Conservation (phyloP, 805 yeast genomes). For the Candida fluviatilis region DNA sequence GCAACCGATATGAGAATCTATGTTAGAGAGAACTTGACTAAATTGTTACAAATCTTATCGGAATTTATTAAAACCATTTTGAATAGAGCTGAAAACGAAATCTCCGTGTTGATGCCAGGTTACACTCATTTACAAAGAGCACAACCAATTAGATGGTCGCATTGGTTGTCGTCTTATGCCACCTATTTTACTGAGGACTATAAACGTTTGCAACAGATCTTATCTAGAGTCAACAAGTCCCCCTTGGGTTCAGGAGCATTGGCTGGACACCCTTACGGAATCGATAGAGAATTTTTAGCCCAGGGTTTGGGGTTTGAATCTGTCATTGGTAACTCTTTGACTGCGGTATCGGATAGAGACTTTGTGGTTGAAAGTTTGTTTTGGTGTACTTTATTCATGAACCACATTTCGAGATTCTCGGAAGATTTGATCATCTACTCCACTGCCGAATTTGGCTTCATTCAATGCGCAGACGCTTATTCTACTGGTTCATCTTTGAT, state of each 20-base stretch:
- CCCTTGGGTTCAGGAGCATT: slow-evolving; percentile 98
- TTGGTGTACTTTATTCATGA: slow-evolving; percentile 94
- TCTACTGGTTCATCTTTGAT: slow-evolving; percentile 97
- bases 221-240: slow-evolving; percentile 76
- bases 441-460: slow-evolving; percentile 94
- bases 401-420: slow-evolving; percentile 89
- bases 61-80: slow-evolving; percentile 64
- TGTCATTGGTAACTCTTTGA: slow-evolving; percentile 89
- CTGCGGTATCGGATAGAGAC: slow-evolving; percentile 98
- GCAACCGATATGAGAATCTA: slow-evolving; percentile 98
- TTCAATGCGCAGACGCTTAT: slow-evolving; percentile 92
- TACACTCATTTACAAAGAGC: slow-evolving; percentile 98
- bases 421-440: slow-evolving; percentile 96
- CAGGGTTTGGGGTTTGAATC: slow-evolving; percentile 72
- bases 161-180: slow-evolving; percentile 92
- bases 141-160: slow-evolving; percentile 99
- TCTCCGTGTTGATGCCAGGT: slow-evolving; percentile 96
- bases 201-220: slow-evolving; percentile 75
- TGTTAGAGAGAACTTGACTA: slow-evolving; percentile 75
- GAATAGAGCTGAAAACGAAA: slow-evolving; percentile 77
- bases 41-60: slow-evolving; percentile 52
- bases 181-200: slow-evolving; percentile 91
- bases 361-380: slow-evolving; percentile 93
- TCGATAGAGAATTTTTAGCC: slow-evolving; percentile 89
- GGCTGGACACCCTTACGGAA: slow-evolving; percentile 99